Base-by-base conservation (phyloP, 140 eudicot species). In the Oenanthe javanica region DNA sequence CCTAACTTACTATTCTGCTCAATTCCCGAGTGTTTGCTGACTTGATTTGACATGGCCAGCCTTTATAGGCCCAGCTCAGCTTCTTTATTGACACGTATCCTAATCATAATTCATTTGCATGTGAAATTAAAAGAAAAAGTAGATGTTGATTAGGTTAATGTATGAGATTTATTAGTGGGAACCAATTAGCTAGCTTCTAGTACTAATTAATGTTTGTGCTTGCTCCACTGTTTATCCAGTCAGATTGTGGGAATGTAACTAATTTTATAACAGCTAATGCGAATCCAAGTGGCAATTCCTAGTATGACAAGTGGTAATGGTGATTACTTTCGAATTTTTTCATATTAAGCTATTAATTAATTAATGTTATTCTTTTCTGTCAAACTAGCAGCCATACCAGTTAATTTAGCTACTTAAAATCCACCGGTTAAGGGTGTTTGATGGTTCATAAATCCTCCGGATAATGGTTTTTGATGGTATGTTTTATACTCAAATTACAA, bases 1-100 rank as follows among this genome's bases (percentile, higher is more conserved):
- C 78, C 61, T 48, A 48, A 18, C 78, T 75, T 75, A 12, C 78
- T 75, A n/a, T 75, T 75, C 0, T 43, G 42, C 69, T 63, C 52
- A 51, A 6, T 25, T 16, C 12, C 77, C 45, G 25, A 59, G 84
- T 75, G 80, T 63, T 27, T 64, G 81, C 85, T 82, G 85, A 82
- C 85, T 82, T 72, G 77, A 46, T 57, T 67, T 25, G 72, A 49
- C 81, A 77, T 82, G 81, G 77, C 84, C 80, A 59, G 47, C 80
- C 11, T 61, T n/a, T n/a, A n/a, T n/a, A 67, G 80, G 43, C 80
- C 61, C 57, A 15, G 9, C 57, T 69, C 78, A 52, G 72, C 81
- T 67, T 55, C 77, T 82, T 78, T 77, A 27, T 8, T 16, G 85
- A 77, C 85, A 82, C 85, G 85, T 66, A 52, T 19, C 0, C 5